Evolutionary conservation across 139 green algal species (phyloP), one percentile per base, ranked within the genome.

Genomic region (Micromonas commoda): DNA sequence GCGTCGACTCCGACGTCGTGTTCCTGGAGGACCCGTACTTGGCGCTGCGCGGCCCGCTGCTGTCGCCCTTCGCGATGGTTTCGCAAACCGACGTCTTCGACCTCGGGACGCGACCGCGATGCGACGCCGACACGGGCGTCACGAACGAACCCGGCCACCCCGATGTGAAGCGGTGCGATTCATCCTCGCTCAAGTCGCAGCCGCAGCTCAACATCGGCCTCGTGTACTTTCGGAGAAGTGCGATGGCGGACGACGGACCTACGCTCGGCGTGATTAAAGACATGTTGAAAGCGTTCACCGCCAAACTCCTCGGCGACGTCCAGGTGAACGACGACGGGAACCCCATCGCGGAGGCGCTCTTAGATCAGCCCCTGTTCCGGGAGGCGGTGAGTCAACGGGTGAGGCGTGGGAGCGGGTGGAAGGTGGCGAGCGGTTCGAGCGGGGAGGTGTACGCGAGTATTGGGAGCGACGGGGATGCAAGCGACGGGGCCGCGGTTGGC

Each of bases 1-100:
- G 70, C n/a, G 33, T 77, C 1, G 70, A 77, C 35, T 77, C 70
- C 23, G 70, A 77, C 38, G 70, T 77, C 2, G 32, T 77, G 24
- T 77, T 77, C 35, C 23, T 31, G 24, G 70, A 77, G 3, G 38
- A 77, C 3, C 70, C 70, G n/a, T 77, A 77, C 3, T 26, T 26
- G n/a, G 70, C 70, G n/a, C 33, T 77, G 35, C 70, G 70, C n/a
- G 70, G 33, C 32, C 70, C 33, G 3, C 24, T 77, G 26, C 28
- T 66, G 26, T 2, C 70, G n/a, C 33, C 37, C 23, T 77, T 77
- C 24, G 23, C 23, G 2, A 21, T 65, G 37, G n/a, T 77, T 31
- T 34, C 70, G 70, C 33, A 77, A 31, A 65, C 32, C 32, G 70
- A 66, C 28, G 28, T 64, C 32, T 77, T 77, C 26, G n/a, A 66